Conservation (phyloP, 2,329 filamentous ascomycete genomes). For the Aspergillus pseudoterreus region DNA sequence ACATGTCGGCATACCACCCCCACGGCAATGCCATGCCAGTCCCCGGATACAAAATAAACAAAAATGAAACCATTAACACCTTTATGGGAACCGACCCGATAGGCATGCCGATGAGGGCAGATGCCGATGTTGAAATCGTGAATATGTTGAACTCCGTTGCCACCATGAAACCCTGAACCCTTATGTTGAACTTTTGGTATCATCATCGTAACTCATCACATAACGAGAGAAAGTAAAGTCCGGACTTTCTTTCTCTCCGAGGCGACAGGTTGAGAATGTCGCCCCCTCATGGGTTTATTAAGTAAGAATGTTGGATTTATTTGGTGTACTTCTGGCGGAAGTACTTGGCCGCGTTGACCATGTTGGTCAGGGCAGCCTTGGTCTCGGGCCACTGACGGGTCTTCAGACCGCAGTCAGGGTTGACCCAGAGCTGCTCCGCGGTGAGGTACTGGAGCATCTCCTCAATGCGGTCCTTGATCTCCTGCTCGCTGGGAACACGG, state of each 20-base stretch:
- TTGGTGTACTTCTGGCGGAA: conserved; percentile 78
- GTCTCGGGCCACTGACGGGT: conserved; percentile 98
- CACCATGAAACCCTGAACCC: conserved; percentile 35
- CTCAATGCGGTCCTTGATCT: conserved; percentile 95
- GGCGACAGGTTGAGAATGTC: conserved; percentile 38
- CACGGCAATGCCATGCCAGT: conserved; percentile 16
- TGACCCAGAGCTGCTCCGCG: conserved; percentile 98
- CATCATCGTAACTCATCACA: conserved; percentile 40
- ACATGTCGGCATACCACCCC: conserved; percentile 14
- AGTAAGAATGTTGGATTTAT: conserved; percentile 15
- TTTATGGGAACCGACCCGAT: conserved; percentile 5
- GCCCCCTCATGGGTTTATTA: conserved; percentile 25
- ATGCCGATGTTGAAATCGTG: conserved; percentile 52
- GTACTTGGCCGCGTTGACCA: conserved; percentile 97
- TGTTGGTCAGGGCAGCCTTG: conserved; percentile 91
- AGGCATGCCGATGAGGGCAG: conserved; percentile 17
- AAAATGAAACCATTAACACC: conserved; percentile 10
- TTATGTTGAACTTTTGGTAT: conserved; percentile 44
- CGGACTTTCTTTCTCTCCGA: conserved; percentile 19
- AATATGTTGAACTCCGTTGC: conserved; percentile 37
- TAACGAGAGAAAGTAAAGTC: conserved; percentile 23
- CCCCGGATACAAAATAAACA: conserved; percentile 11
- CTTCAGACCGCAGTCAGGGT: conserved; percentile 99
- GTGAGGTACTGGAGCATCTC: conserved; percentile 98
- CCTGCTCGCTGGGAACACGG: conserved; percentile 92